These are phyloP conservation scores for Hymenoscyphus infarciens DNA, from an alignment of 2,329 filamentous ascomycete genomes.

Conservation along the genomic window DNA sequence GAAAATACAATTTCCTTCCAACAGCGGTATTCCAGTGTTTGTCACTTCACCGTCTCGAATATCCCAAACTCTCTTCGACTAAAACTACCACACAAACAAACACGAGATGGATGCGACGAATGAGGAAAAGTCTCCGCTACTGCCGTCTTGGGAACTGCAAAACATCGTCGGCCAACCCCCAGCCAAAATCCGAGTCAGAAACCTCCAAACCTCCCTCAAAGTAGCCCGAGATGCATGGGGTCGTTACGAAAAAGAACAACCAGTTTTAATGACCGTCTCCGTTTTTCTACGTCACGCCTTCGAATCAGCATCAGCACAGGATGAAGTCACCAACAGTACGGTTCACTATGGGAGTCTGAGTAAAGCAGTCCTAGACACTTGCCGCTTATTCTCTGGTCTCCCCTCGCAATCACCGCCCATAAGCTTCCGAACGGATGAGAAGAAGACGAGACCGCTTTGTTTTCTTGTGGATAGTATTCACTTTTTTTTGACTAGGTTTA, in stretches of 20 bases:
- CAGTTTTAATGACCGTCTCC: slow-evolving; percentile 56
- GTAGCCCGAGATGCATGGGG: slow-evolving; percentile 63
- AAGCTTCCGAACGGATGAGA: background rate
- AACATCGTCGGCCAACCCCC: slow-evolving; percentile 40
- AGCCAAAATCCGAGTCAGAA: slow-evolving; percentile 56
- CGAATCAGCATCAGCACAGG: slow-evolving; percentile 51
- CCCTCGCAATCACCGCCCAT: no score
- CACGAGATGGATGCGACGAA: background rate
- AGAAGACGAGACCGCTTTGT: background rate
- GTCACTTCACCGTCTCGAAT: background rate
- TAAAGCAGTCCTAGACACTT: slow-evolving; percentile 55
- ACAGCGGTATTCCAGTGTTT: background rate
- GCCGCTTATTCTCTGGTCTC: slow-evolving; percentile 15
- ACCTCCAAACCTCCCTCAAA: slow-evolving; percentile 54
- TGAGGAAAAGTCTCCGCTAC: background rate
- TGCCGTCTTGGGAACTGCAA: slow-evolving; percentile 14
- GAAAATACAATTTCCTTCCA: background rate
- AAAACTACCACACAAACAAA: background rate
- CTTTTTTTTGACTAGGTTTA: background rate
- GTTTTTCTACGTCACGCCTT: slow-evolving; percentile 57
- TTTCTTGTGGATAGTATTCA: background rate
- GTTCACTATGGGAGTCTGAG: slow-evolving; percentile 71
- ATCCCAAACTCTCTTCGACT: background rate
- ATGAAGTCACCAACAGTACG: slow-evolving; percentile 64
- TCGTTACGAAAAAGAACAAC: slow-evolving; percentile 55